A percentile compares a stretch with the other conserved stretches of the same genome.
These are phyloP conservation scores for Cantharellus anzutake DNA, from an alignment of 768 basidiomycete species.

Conservation along the genomic window DNA sequence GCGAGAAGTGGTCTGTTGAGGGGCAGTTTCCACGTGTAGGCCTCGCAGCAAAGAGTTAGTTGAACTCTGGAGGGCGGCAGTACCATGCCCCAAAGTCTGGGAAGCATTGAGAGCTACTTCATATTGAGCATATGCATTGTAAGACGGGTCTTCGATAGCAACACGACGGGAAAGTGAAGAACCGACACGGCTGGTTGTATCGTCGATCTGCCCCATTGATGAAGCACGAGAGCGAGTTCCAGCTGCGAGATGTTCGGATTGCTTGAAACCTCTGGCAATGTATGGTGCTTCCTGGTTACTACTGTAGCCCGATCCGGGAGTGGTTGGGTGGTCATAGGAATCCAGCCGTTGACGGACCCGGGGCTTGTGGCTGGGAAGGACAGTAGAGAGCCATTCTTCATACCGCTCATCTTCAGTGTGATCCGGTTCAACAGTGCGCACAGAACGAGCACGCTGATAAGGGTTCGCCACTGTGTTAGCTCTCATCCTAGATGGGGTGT, in stretches of 20 bases:
- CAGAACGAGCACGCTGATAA: slow-evolving; percentile 35
- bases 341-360: slow-evolving; percentile 35
- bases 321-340: slow-evolving; percentile 33
- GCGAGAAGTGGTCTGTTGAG: not conserved
- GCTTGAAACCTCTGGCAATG: slow-evolving; percentile 53
- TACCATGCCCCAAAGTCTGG: too few species aligned
- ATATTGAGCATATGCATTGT: too few species aligned
- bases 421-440: slow-evolving; percentile 23
- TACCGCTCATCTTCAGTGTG: slow-evolving; percentile 35
- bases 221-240: slow-evolving; percentile 57
- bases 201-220: slow-evolving; percentile 75
- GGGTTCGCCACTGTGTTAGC: slow-evolving; percentile 89
- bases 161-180: slow-evolving; percentile 52
- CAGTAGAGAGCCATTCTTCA: not conserved
- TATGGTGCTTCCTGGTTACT: slow-evolving; percentile 23
- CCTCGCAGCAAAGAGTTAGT: not conserved
- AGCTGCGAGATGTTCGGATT: slow-evolving; percentile 40
- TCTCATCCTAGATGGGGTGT: slow-evolving; percentile 56
- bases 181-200: slow-evolving; percentile 13
- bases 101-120: too few species aligned
- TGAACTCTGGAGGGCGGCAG: not conserved
- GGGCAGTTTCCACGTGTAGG: not conserved
- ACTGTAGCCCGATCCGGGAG: not conserved
- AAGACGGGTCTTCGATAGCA: slow-evolving; percentile 11
- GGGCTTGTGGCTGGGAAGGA: not conserved